These are phyloP conservation scores for Litchi chinensis DNA, from an alignment of 345 rosid genomes.

Conservation along the genomic window DNA sequence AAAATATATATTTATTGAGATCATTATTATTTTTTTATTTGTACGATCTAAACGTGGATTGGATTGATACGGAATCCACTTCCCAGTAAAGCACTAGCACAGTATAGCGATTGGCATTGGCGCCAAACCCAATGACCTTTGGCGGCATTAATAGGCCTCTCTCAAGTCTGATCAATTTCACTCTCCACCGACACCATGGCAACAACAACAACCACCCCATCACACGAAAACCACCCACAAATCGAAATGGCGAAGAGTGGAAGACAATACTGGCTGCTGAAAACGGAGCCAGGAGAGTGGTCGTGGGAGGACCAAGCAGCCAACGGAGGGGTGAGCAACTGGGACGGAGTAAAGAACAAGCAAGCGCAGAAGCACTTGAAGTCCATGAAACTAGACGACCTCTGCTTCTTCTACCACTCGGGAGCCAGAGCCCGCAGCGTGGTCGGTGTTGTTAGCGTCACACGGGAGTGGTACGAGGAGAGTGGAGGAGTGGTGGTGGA, in stretches of 20 bases:
- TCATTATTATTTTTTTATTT: no score
- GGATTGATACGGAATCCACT: no score
- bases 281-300: conserved; percentile 96
- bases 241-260: conserved; percentile 34
- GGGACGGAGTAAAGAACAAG: conserved; percentile 95
- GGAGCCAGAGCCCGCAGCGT: conserved; percentile 70
- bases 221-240: no score
- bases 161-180: not conserved
- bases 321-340: conserved; percentile 64
- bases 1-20: no score
- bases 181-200: no score
- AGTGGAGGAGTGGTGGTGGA: conserved; percentile 61
- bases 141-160: not conserved
- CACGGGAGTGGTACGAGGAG: conserved; percentile 62
- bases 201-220: not conserved
- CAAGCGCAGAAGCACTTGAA: conserved; percentile 88
- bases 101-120: not conserved
- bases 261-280: conserved; percentile 73
- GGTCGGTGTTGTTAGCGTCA: conserved; percentile 79
- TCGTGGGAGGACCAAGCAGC: conserved; percentile 93
- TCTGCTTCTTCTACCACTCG: conserved; percentile 95
- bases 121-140: not conserved
- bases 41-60: no score
- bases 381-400: conserved; percentile 71
- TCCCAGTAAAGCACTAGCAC: no score